Conservation (phyloP, 495 filamentous ascomycete species). For the Cercophora newfieldiana region DNA sequence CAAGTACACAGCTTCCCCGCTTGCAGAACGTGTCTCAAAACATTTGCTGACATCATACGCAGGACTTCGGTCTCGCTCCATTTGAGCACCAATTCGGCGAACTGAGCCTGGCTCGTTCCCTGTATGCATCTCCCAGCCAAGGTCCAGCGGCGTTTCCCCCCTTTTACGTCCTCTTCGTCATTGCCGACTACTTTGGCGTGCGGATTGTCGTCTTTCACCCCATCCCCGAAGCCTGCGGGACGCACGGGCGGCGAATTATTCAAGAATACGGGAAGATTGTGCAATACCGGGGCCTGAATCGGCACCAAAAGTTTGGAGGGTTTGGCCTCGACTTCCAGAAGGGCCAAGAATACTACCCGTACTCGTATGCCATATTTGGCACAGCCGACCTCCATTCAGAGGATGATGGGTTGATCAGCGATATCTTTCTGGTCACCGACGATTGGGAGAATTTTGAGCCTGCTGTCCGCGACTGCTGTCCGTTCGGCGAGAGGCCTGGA, state of each 20-base stretch:
- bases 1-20: too few species aligned
- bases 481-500: background rate
- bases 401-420: background rate
- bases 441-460: constrained; percentile 2
- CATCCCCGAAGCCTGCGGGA: background rate
- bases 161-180: background rate
- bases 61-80: background rate
- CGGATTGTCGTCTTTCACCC: constrained; percentile 3
- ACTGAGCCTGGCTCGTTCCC: constrained; percentile 1
- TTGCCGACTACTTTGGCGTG: constrained; percentile 4
- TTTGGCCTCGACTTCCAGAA: background rate
- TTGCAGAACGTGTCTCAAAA: background rate
- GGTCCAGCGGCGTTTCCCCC: background rate
- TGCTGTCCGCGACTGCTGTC: background rate
- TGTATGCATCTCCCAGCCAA: constrained; percentile 3
- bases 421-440: constrained; percentile 4
- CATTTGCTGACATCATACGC: background rate
- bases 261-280: background rate
- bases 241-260: background rate
- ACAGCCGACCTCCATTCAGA: background rate
- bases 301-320: background rate
- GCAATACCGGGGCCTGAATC: background rate
- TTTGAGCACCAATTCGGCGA: background rate
- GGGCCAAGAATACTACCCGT: background rate
- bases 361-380: background rate